Evolutionary conservation across 495 filamentous ascomycete species (phyloP), one percentile per base, ranked within the genome.

Genomic region (Paragyromitra xinjiangensis): DNA sequence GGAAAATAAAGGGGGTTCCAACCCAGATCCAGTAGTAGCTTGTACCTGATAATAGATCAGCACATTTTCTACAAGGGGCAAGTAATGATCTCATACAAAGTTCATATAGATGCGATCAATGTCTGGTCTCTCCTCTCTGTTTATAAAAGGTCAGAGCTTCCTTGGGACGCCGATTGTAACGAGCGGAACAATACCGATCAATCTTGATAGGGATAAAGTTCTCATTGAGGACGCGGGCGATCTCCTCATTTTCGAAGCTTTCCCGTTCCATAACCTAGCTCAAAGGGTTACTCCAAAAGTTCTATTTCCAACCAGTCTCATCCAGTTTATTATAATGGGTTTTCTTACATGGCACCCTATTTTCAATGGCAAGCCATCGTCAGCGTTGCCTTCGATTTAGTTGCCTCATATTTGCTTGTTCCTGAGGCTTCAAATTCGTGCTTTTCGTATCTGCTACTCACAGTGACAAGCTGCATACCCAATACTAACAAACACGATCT

Each of bases 31-130:
- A 45, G 91, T 97, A 16, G 95, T 94, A 5, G 94, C 95, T 85
- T 97, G 93, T 40, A 83, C 81, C 81, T 82, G 8, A 37, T 37
- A 65, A 19, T n/a, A 61, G n/a, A 48, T 81, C 48, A 81, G 66
- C n/a, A 69, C n/a, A 69, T 58, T 64, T 37, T 29, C 40, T 53
- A 19, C 12, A 65, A 50, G 26, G 8, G 44, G 53, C 50, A 16
- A 39, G 45, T 14, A 40, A 64, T 65, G 12, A 55, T 24, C 19
- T 63, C 80, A 71, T 73, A 96, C 93, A 85, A 96, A 99, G 85
- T 97, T 97, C 92, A 98, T 97, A 83, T 98, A 99, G 71, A 98
- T 94, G 65, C 93, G 91, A 82, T 99, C 95, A 78, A 98, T 89
- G 83, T 98, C 94, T 1, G 96, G 95, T 44, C 95, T 91, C 83